Percentiles rank a stretch among this genome's conserved stretches.
phyloP scores from a whole-genome alignment of 2,329 filamentous ascomycete genomes.

The Alternaria sp. region DNA sequence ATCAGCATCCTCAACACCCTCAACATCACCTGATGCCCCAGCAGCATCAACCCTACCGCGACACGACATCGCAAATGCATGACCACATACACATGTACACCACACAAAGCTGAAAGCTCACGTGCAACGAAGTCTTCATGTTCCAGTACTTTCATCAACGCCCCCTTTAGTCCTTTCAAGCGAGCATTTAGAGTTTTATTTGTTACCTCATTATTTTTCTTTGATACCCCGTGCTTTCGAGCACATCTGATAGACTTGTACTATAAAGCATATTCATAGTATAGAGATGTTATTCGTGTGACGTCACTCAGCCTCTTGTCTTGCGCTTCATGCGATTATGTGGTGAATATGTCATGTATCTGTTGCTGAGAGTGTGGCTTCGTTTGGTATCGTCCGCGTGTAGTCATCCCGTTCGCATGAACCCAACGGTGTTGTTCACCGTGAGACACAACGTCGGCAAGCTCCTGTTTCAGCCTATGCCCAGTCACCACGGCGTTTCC shows the following conservation, averaged over 20 bases:
- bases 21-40: constrained; percentile 34
- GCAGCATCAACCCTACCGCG: constrained; percentile 24
- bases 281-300: neutral
- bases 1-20: constrained; percentile 21
- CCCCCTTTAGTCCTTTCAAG: constrained; percentile 12
- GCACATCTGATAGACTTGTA: constrained; percentile 26
- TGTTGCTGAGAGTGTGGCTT: neutral
- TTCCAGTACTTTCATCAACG: neutral
- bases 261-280: constrained; percentile 11
- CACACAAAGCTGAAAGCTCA: constrained; percentile 22
- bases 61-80: constrained; percentile 26
- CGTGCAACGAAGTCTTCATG: constrained; percentile 5
- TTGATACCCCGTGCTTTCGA: constrained; percentile 27
- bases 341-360: neutral
- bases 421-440: neutral
- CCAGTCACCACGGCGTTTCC: neutral
- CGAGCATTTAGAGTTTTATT: constrained; percentile 22
- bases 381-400: neutral
- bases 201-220: constrained; percentile 13
- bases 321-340: neutral
- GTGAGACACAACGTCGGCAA: neutral
- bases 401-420: neutral
- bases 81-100: constrained; percentile 34
- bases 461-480: neutral
- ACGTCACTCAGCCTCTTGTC: neutral